phyloP scores from a whole-genome alignment of 2,329 filamentous ascomycete genomes.

The Colletotrichum cuscutae region DNA sequence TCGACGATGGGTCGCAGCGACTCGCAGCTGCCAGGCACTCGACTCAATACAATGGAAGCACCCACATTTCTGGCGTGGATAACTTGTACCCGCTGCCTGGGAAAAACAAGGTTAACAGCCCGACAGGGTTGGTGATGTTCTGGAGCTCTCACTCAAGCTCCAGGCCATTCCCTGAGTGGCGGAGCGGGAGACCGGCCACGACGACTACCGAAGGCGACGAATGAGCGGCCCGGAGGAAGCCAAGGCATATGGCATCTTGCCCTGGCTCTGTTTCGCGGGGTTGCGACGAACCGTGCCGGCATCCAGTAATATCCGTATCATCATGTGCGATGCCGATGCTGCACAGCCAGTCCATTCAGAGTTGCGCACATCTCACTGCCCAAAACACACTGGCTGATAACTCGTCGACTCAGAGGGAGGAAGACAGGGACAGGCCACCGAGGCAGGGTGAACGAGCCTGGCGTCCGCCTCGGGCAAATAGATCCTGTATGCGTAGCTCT shows the following conservation, averaged over 20 bases:
- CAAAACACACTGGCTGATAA: neutral
- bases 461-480: constrained; percentile 9
- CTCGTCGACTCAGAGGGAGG: neutral
- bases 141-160: neutral
- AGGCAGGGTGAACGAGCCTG: constrained; percentile 4
- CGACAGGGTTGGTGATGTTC: neutral
- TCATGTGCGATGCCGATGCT: neutral
- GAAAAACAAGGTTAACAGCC: constrained; percentile 15
- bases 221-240: constrained; percentile 15
- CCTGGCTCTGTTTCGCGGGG: constrained; percentile 26
- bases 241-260: constrained; percentile 24
- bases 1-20: constrained; percentile 28
- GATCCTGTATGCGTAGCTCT: neutral
- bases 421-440: constrained; percentile 8
- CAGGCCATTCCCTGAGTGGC: constrained; percentile 14
- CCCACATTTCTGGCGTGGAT: constrained; percentile 2
- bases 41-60: neutral
- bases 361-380: constrained; percentile 7
- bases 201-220: constrained; percentile 15
- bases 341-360: constrained; percentile 4
- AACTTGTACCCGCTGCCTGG: neutral
- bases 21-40: constrained; percentile 20
- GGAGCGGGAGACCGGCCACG: constrained; percentile 13
- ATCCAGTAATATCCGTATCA: constrained; percentile 7
- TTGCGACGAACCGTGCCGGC: constrained; percentile 17